Evolutionary conservation across 352 stramenopile species (phyloP).

Genomic region (Phytophthora boehmeriae): DNA sequence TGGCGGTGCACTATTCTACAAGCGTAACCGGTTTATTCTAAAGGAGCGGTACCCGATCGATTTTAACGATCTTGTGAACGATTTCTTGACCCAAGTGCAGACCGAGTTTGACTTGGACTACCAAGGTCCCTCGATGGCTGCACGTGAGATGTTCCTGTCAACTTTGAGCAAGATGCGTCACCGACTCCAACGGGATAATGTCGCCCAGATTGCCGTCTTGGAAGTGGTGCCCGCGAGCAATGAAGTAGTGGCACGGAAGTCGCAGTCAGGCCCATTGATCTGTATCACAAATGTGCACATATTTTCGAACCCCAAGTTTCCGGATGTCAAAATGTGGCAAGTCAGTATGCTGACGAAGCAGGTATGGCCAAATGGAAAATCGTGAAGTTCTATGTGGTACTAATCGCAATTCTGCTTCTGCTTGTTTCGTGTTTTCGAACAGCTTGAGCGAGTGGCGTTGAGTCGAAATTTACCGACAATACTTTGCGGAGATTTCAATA

Average conservation of each 20-base stretch:
- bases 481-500: constrained; percentile 99
- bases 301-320: constrained; percentile 98
- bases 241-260: constrained; percentile 53
- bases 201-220: constrained; percentile 97
- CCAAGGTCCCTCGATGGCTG: constrained; percentile 58
- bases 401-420: constrained; percentile 5
- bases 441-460: constrained; percentile 80
- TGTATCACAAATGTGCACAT: constrained; percentile 99
- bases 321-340: constrained; percentile 99
- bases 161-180: constrained; percentile 66
- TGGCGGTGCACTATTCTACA: constrained; percentile 98
- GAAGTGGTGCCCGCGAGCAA: constrained; percentile 91
- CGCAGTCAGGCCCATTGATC: constrained; percentile 74
- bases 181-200: constrained; percentile 97
- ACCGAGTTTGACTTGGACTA: constrained; percentile 85
- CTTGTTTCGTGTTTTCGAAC: neutral
- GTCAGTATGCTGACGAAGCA: constrained; percentile 88
- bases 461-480: constrained; percentile 92
- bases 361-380: constrained; percentile 29
- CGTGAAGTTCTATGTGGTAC: neutral
- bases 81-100: constrained; percentile 71
- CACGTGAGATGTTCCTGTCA: constrained; percentile 65
- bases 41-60: constrained; percentile 95
- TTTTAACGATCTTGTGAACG: constrained; percentile 95
- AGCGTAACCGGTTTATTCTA: constrained; percentile 87